Percentiles rank a stretch among this genome's conserved stretches.
Evolutionary conservation across 306 rosid genomes (phyloP).

Genomic region (Gillenia trifoliata): DNA sequence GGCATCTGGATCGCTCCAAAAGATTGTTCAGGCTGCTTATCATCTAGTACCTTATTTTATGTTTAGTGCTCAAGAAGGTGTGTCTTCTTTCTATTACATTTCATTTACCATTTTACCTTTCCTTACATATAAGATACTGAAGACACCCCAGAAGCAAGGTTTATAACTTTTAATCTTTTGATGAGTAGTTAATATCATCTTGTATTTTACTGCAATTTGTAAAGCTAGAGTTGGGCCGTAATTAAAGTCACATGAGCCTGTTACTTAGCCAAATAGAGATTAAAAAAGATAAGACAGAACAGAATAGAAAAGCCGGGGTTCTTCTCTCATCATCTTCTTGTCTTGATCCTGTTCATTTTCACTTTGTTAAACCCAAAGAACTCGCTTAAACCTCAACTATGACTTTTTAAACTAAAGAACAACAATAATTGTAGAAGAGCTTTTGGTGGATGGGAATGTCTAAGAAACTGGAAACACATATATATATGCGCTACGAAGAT

Average conservation of each 20-base stretch:
- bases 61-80: slow-evolving; percentile 93
- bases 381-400: not conserved
- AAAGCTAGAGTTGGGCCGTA: not conserved
- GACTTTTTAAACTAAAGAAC: not conserved
- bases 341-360: not conserved
- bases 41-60: slow-evolving; percentile 85
- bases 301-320: not conserved
- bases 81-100: slow-evolving; percentile 15
- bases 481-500: not conserved
- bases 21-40: slow-evolving; percentile 73
- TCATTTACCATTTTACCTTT: not conserved
- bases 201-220: not conserved
- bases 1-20: slow-evolving; percentile 95
- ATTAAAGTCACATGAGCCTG: not conserved
- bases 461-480: not conserved
- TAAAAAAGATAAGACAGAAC: not conserved
- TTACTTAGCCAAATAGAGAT: not conserved
- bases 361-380: not conserved
- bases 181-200: not conserved
- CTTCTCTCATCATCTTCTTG: not conserved
- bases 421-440: not conserved
- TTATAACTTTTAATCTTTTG: not conserved
- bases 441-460: not conserved
- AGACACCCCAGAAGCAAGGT: not conserved
- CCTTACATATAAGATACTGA: not conserved